These are phyloP conservation scores for Scortechinia acanthostroma DNA, from an alignment of 2,329 filamentous ascomycete species.

Conservation along the genomic window DNA sequence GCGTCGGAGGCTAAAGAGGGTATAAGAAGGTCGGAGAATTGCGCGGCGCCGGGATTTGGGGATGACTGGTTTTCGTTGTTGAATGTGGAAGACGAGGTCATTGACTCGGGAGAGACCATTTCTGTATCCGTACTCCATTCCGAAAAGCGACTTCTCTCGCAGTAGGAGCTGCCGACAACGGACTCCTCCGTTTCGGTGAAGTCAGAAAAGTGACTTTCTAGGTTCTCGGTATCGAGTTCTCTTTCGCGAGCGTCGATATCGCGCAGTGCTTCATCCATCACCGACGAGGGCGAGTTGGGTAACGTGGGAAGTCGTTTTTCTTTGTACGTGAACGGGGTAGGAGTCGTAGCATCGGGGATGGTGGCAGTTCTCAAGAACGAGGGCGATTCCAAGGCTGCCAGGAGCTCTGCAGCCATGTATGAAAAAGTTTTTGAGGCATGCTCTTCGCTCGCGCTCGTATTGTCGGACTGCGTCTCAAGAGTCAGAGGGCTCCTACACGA, in stretches of 20 bases:
- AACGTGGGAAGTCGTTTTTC: neutral
- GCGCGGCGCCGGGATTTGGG: neutral
- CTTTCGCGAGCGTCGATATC: neutral
- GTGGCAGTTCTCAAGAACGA: no score
- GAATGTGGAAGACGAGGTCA: neutral
- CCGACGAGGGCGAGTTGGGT: neutral
- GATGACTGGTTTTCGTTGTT: neutral
- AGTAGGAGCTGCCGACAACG: neutral
- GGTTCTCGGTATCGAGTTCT: neutral
- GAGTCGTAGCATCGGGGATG: neutral
- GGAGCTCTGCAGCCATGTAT: no score
- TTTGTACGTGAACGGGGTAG: neutral
- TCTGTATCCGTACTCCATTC: conserved; percentile 1
- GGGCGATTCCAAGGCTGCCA: no score
- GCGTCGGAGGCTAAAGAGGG: neutral
- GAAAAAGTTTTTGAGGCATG: no score
- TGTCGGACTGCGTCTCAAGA: neutral
- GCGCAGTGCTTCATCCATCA: conserved; percentile 2
- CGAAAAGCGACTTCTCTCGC: neutral
- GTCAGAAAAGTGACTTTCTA: neutral
- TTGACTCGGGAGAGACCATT: neutral
- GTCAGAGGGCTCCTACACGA: neutral
- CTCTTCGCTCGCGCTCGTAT: no score
- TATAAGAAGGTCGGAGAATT: neutral
- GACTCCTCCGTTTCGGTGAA: neutral